Percentiles rank a stretch among this genome's conserved stretches.
Evolutionary conservation across 2,329 filamentous ascomycete genomes (phyloP).

Genomic region (Fusarium floridanum): DNA sequence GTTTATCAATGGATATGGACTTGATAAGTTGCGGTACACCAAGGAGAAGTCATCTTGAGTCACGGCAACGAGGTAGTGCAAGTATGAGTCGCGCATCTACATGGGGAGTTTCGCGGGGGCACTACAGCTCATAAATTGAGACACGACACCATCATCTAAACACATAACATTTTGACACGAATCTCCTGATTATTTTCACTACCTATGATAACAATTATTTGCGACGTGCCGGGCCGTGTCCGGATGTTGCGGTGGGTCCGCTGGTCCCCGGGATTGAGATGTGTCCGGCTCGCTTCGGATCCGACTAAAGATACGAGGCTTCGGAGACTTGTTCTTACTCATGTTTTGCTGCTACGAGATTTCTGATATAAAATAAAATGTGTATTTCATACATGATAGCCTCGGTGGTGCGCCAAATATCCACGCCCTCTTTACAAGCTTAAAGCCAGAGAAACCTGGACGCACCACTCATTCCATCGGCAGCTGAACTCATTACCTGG

Average conservation of each 20-base stretch:
- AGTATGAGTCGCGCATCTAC: background rate
- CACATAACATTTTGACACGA: background rate
- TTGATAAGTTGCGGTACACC: constrained; percentile 7
- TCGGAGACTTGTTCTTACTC: background rate
- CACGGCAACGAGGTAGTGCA: background rate
- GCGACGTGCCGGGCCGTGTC: constrained; percentile 5
- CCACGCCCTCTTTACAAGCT: background rate
- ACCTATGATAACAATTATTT: background rate
- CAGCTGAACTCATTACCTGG: background rate
- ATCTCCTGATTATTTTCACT: background rate
- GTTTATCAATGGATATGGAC: constrained; percentile 10
- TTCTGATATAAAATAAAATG: background rate
- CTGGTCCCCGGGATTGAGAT: background rate
- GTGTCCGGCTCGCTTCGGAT: background rate
- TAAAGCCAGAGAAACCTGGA: background rate
- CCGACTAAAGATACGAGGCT: background rate
- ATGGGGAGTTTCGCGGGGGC: background rate
- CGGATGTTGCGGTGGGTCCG: constrained; percentile 19
- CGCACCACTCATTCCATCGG: background rate
- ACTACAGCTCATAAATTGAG: background rate
- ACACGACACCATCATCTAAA: background rate
- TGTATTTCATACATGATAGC: background rate
- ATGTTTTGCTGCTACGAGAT: background rate
- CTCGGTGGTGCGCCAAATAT: background rate
- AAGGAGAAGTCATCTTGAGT: constrained; percentile 1